Percentiles rank a stretch among this genome's conserved stretches.
phyloP scores from a whole-genome alignment of 148 eudicot genomes.

The Rhododendron williamsianum region DNA sequence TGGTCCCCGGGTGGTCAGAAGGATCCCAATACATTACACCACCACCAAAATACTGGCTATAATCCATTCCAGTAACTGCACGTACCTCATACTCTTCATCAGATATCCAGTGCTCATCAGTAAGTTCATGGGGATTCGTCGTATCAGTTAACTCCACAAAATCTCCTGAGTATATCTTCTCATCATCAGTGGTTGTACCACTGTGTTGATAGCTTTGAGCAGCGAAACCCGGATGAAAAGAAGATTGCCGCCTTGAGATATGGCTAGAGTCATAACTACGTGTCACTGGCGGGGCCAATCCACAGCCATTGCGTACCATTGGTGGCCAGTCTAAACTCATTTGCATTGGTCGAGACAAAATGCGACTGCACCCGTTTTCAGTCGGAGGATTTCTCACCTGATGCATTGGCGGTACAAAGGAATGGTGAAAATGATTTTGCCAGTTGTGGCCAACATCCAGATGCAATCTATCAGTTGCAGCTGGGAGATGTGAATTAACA shows the following conservation, averaged over 20 bases:
- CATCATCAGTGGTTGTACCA: conserved; percentile 51
- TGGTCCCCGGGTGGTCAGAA: conserved; percentile 77
- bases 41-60: conserved; percentile 90
- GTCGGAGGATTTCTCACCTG: conserved; percentile 49
- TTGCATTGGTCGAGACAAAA: conserved; percentile 57
- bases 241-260: conserved; percentile 58
- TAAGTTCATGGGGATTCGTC: conserved; percentile 47
- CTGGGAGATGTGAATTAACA: conserved; percentile 65
- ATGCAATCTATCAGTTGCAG: conserved; percentile 92
- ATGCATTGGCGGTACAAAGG: conserved; percentile 57
- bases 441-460: conserved; percentile 90
- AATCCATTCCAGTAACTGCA: conserved; percentile 71
- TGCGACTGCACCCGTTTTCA: conserved; percentile 49
- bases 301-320: conserved; percentile 44
- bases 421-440: conserved; percentile 61
- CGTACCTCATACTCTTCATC: conserved; percentile 88
- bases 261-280: conserved; percentile 69
- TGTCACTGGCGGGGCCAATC: conserved; percentile 43
- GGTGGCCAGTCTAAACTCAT: conserved; percentile 88
- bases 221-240: conserved; percentile 48
- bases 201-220: conserved; percentile 40
- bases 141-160: conserved; percentile 54
- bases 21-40: conserved; percentile 98
- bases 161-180: conserved; percentile 57
- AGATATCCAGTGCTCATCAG: conserved; percentile 87